Evolutionary conservation across 2,329 filamentous ascomycete species (phyloP), one percentile per base, ranked within the genome.

Genomic region (Ophiostoma tasmaniense): DNA sequence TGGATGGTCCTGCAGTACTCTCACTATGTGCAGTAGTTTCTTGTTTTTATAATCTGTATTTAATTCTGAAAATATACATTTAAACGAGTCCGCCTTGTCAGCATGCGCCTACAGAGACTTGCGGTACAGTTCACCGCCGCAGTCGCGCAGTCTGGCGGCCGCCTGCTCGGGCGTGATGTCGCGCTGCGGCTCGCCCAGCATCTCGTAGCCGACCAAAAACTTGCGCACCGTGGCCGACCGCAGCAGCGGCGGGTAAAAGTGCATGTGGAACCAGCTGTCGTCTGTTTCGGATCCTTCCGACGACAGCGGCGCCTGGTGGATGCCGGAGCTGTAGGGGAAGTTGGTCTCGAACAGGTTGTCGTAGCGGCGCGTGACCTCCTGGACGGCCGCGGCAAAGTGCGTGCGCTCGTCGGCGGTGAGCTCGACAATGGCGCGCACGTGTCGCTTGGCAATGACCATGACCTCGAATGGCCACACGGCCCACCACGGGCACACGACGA

Each of bases 151-250:
- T 66, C 88, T 87, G 33, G 87, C 88, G 17, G 95, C 90, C 1
- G 95, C 95, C 80, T 98, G 95, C 79, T 99, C 95, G 0, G 95
- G 94, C 0, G 95, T 99, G 75, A 99, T 98, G 77, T 99, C 95
- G 70, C 95, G 87, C 80, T 99, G 95, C n/a, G 95, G 94, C 80
- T 99, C 95, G 1, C 91, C 95, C 87, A 99, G 87, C 80, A 99
- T 85, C 80, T 99, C 95, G 77, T 96, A 98, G 0, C 95, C 95
- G 42, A 99, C 95, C 67, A 98, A 80, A 80, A 98, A 99, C 81
- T 99, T 99, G 74, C 91, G 89, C 64, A 99, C 93, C 0, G 93
- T 97, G 2, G 95, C 93, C 64, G 93, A 97, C 69, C 95, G 88
- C 72, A 99, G 83, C 64, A 99, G 83, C 14, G 95, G 95, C 59